Evolutionary conservation across 2,329 filamentous ascomycete genomes (phyloP).

Genomic region (Nakataea oryzae): DNA sequence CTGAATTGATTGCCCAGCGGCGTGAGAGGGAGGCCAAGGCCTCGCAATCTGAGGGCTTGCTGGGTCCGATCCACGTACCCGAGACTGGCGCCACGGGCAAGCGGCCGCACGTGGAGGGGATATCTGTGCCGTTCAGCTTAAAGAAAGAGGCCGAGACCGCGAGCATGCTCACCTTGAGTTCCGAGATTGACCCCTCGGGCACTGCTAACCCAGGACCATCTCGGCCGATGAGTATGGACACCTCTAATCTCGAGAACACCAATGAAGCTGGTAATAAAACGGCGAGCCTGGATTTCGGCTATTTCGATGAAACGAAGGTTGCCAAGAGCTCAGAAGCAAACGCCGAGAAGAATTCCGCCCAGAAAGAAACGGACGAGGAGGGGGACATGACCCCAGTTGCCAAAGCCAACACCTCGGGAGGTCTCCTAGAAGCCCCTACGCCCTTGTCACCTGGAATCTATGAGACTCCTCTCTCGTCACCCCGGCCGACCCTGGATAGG

Average conservation of each 20-base stretch:
- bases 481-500: constrained; percentile 4
- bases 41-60: constrained; percentile 17
- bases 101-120: constrained; percentile 53
- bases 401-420: background rate
- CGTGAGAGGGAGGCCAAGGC: constrained; percentile 22
- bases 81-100: constrained; percentile 46
- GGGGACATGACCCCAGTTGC: background rate
- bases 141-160: constrained; percentile 53
- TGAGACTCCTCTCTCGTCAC: constrained; percentile 2
- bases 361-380: background rate
- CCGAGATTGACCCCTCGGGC: constrained; percentile 20
- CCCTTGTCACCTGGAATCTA: background rate
- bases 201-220: constrained; percentile 16
- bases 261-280: background rate
- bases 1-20: constrained; percentile 29
- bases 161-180: constrained; percentile 59
- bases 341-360: background rate
- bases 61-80: constrained; percentile 30
- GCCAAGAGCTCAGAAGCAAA: background rate
- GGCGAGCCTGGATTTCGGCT: background rate
- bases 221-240: constrained; percentile 20
- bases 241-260: background rate
- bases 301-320: background rate
- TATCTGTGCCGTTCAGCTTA: constrained; percentile 65
- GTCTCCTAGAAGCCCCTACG: background rate